A percentile compares a stretch with the other conserved stretches of the same genome.
These are phyloP conservation scores for Eruca vesicaria DNA, from an alignment of 441 rosid species.

Conservation along the genomic window DNA sequence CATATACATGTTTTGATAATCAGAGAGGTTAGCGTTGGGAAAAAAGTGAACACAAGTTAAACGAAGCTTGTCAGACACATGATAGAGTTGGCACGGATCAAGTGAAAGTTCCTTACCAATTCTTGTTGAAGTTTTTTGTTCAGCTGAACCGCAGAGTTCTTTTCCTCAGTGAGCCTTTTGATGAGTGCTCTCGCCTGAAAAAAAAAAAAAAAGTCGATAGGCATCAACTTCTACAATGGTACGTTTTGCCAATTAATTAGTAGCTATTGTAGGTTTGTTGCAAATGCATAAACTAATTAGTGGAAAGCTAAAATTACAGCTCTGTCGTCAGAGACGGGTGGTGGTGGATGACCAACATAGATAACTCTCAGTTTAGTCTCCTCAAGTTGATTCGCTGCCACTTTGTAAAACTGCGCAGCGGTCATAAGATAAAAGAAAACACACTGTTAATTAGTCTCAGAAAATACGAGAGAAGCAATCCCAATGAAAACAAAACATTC, in stretches of 20 bases:
- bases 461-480: background rate
- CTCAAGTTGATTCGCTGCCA: constrained; percentile 63
- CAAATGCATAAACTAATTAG: background rate
- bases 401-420: constrained; percentile 66
- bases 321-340: no score
- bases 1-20: background rate
- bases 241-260: no score
- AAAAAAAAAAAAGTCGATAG: constrained; percentile 26
- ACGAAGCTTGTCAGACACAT: background rate
- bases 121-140: constrained; percentile 67
- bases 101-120: constrained; percentile 50
- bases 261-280: background rate
- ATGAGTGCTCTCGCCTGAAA: constrained; percentile 59
- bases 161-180: constrained; percentile 68
- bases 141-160: constrained; percentile 51
- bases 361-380: constrained; percentile 75
- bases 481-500: background rate
- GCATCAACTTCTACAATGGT: background rate
- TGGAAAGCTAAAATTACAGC: no score
- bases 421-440: background rate
- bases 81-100: background rate
- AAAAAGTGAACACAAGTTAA: background rate
- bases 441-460: no score
- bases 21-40: background rate
- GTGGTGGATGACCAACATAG: no score